Evolutionary conservation across 1,139 yeast genomes (phyloP), one percentile per base, ranked within the genome.

Genomic region (Arxiozyma telluris): DNA sequence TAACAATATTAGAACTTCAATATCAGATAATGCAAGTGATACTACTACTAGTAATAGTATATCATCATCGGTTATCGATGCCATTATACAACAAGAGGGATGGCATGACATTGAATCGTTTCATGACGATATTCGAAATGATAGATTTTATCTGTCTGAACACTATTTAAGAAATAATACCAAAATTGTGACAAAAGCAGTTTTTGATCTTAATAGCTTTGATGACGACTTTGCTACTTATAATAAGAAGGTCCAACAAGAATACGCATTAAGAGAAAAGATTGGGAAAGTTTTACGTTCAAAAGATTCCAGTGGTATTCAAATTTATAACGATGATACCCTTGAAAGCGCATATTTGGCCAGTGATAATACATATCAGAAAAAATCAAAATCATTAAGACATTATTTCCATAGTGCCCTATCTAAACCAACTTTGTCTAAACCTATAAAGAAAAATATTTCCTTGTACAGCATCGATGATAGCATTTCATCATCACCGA

Each of bases 211-310:
- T 18, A 49, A 25, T 20, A n/a, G 41, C 7, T 8, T 41, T 4
- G 30, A 44, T 21, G 53, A 51, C 49, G 66, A 64, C 48, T 65
- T 64, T 43, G 51, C 55, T 12, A 51, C 49, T 1, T 65, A 65
- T 54, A 59, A 64, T 46, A 49, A 48, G 20, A 61, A 57, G 44
- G 60, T 64, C 4, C 56, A 58, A 42, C 55, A 54, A 43, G 68
- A 65, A 43, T 61, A 60, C 41, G 57, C 54, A 27, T 42, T 64
- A 27, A 53, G 68, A 49, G 64, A 61, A 8, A 64, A 61, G 48
- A 18, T 64, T 46, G 64, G 64, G 41, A 50, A 51, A 15, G n/a
- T 64, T 3, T 47, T 65, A 15, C 53, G 54, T 17, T 54, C 57
- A 30, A 55, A 55, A 15, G 57, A 54, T 39, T 52, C 51, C 12